phyloP scores from a whole-genome alignment of 2,329 filamentous ascomycete species.

The Botryotinia calthae region DNA sequence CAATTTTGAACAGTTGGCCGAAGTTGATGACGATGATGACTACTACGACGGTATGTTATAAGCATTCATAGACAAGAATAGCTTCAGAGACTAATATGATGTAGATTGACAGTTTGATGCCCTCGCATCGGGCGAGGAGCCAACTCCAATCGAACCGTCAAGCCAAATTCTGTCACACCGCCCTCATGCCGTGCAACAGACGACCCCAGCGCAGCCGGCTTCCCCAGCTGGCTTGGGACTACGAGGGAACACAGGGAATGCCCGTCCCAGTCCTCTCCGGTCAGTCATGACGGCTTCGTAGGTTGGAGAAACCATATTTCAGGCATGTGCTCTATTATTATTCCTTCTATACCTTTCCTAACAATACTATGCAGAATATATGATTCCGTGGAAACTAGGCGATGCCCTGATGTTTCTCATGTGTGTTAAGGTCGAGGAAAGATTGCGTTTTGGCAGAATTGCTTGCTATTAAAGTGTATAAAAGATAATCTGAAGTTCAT shows the following conservation, averaged over 20 bases:
- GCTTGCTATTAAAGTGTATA: constrained; percentile 17
- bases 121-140: constrained; percentile 87
- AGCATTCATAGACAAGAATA: not conserved
- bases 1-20: constrained; percentile 98
- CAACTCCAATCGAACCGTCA: constrained; percentile 59
- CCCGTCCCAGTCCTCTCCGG: constrained; percentile 64
- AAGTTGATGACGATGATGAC: constrained; percentile 86
- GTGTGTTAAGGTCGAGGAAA: constrained; percentile 20
- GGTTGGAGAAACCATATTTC: constrained; percentile 34
- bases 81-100: constrained; percentile 24
- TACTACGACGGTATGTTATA: constrained; percentile 69
- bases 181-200: constrained; percentile 44
- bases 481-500: constrained; percentile 14
- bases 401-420: constrained; percentile 21
- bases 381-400: constrained; percentile 19
- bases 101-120: constrained; percentile 84
- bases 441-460: constrained; percentile 21
- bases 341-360: not conserved
- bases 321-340: constrained; percentile 8
- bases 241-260: constrained; percentile 44
- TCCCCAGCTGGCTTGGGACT: constrained; percentile 39
- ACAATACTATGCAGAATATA: constrained; percentile 10
- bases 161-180: constrained; percentile 44
- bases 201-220: constrained; percentile 43
- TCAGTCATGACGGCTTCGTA: constrained; percentile 57